These are phyloP conservation scores for Hymenoscyphus salicellus DNA, from an alignment of 2,329 filamentous ascomycete species.

Conservation along the genomic window DNA sequence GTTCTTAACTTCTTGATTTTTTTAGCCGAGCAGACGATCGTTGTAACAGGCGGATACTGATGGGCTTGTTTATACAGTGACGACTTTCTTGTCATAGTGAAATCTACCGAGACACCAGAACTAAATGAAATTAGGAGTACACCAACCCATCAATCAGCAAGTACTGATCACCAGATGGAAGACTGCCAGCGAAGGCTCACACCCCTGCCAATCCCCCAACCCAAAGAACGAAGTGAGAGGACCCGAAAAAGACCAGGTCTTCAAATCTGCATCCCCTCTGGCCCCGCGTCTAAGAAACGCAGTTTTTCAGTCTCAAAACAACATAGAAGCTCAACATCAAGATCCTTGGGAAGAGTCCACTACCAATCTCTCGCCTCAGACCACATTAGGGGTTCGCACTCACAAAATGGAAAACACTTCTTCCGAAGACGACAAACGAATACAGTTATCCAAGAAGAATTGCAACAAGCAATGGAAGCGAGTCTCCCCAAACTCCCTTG, in stretches of 20 bases:
- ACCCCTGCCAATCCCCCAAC: not conserved
- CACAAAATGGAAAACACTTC: not conserved
- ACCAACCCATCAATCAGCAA: not conserved
- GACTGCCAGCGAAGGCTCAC: not conserved
- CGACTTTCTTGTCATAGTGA: not conserved
- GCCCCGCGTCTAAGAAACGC: not conserved
- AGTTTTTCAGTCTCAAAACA: not conserved
- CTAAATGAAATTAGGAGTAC: not conserved
- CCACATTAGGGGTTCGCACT: no score
- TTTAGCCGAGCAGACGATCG: not conserved
- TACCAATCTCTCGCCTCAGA: not conserved
- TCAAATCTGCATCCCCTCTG: not conserved
- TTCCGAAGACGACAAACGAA: not conserved
- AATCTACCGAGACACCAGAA: not conserved
- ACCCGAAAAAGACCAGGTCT: not conserved
- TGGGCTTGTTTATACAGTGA: not conserved
- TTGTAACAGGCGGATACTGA: not conserved
- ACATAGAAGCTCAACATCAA: not conserved
- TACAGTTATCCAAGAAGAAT: not conserved
- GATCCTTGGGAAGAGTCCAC: not conserved
- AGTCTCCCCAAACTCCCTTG: not conserved
- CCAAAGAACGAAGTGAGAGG: not conserved
- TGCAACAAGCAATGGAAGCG: not conserved
- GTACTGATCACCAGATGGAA: not conserved
- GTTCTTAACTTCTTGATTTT: not conserved